Percentiles rank a stretch among this genome's conserved stretches.
phyloP scores from a whole-genome alignment of 148 eudicot species.

The Chenopodium suecicum region DNA sequence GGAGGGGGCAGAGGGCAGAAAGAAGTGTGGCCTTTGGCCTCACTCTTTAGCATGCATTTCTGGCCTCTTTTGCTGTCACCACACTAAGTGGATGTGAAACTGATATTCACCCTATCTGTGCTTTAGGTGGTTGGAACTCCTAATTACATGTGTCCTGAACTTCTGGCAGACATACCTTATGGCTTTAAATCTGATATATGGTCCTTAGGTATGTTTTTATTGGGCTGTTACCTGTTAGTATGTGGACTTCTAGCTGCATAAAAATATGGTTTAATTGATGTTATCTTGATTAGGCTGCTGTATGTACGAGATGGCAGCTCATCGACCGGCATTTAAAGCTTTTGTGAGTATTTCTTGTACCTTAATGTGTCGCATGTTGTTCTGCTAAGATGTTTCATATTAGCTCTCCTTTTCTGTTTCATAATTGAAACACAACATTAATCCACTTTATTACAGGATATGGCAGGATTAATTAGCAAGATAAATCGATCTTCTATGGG shows the following conservation, averaged over 20 bases:
- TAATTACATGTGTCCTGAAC: constrained; percentile 99
- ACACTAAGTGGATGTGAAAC: neutral
- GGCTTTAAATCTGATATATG: constrained; percentile 99
- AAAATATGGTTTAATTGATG: constrained; percentile 16
- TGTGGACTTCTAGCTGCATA: constrained; percentile 1
- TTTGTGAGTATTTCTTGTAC: constrained; percentile 57
- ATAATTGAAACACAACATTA: constrained; percentile 2
- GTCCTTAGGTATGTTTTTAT: constrained; percentile 72
- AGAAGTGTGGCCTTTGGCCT: neutral
- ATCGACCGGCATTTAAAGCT: constrained; percentile 97
- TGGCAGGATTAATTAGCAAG: constrained; percentile 98
- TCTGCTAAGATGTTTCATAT: constrained; percentile 6
- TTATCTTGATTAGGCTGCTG: constrained; percentile 74
- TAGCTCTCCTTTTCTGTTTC: neutral
- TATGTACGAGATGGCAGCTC: constrained; percentile 98
- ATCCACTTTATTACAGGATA: constrained; percentile 62
- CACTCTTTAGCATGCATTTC: neutral
- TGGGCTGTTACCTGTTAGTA: constrained; percentile 3
- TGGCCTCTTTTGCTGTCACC: neutral
- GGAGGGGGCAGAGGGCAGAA: neutral
- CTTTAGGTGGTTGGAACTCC: constrained; percentile 98
- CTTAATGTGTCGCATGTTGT: neutral
- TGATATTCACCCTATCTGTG: constrained; percentile 26
- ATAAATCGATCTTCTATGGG: constrained; percentile 94
- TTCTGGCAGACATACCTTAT: constrained; percentile 96